Percentiles rank a stretch among this genome's conserved stretches.
These are phyloP conservation scores for Onygena corvina DNA, from an alignment of 2,329 filamentous ascomycete species.

Conservation along the genomic window DNA sequence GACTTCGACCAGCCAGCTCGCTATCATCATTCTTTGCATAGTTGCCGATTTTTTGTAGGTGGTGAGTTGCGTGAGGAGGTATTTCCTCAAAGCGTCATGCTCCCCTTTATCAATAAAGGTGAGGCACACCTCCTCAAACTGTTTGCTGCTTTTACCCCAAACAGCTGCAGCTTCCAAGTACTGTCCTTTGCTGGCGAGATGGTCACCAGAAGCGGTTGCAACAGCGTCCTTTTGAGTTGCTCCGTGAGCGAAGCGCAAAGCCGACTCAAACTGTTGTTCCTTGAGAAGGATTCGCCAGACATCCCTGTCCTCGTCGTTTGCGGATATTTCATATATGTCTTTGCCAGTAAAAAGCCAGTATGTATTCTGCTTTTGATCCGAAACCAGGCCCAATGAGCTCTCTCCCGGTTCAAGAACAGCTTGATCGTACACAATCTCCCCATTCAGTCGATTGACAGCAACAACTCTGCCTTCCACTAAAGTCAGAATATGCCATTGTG, in stretches of 20 bases:
- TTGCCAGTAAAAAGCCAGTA: conserved; percentile 90
- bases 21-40: conserved; percentile 94
- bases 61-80: conserved; percentile 71
- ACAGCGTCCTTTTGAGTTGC: conserved; percentile 77
- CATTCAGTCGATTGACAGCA: conserved; percentile 75
- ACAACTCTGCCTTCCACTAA: conserved; percentile 73
- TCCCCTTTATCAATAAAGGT: conserved; percentile 82
- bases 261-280: conserved; percentile 75
- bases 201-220: conserved; percentile 81
- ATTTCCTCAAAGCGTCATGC: conserved; percentile 80
- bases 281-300: conserved; percentile 91
- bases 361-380: conserved; percentile 88
- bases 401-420: conserved; percentile 69
- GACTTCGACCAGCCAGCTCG: conserved; percentile 86
- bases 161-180: conserved; percentile 77
- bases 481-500: conserved; percentile 84
- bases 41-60: conserved; percentile 68
- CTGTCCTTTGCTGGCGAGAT: conserved; percentile 66
- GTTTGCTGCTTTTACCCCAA: conserved; percentile 90
- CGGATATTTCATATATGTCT: conserved; percentile 88
- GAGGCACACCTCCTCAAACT: conserved; percentile 90
- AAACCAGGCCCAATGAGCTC: conserved; percentile 66
- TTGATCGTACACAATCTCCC: conserved; percentile 77
- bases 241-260: conserved; percentile 72
- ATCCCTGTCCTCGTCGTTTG: conserved; percentile 79